Conservation (phyloP, 2,329 filamentous ascomycete species). For the Clonostachys chloroleuca region DNA sequence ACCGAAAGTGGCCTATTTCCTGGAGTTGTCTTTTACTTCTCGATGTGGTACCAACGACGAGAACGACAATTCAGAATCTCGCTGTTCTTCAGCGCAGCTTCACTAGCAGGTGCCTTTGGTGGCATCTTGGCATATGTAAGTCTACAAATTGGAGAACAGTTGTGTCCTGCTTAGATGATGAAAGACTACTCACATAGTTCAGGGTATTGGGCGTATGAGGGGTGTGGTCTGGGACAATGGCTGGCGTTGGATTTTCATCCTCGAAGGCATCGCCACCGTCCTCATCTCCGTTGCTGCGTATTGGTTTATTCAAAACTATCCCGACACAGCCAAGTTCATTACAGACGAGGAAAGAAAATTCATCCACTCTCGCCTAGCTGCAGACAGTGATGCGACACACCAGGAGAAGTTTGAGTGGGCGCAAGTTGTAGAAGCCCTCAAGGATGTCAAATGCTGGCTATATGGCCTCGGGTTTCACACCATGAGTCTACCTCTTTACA, state of each 20-base stretch:
- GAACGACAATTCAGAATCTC: slow-evolving; percentile 52
- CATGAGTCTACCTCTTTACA: slow-evolving; percentile 55
- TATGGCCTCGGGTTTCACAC: slow-evolving; percentile 71
- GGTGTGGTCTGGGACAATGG: slow-evolving; percentile 48
- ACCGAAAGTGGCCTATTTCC: slow-evolving; percentile 56
- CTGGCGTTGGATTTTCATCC: slow-evolving; percentile 58
- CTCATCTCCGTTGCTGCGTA: slow-evolving; percentile 43
- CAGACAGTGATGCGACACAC: slow-evolving; percentile 65
- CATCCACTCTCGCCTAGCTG: slow-evolving; percentile 65
- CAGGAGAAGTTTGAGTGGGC: slow-evolving; percentile 66
- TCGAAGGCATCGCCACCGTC: slow-evolving; percentile 54
- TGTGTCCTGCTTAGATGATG: slow-evolving; percentile 35
- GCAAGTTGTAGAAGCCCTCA: slow-evolving; percentile 58
- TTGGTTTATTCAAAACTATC: slow-evolving; percentile 65
- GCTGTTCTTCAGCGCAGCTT: slow-evolving; percentile 50
- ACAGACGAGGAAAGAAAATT: slow-evolving; percentile 55
- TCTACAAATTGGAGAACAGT: slow-evolving; percentile 56
- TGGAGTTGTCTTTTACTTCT: slow-evolving; percentile 44
- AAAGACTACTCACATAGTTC: not conserved
- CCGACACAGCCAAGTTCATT: slow-evolving; percentile 53
- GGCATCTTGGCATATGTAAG: slow-evolving; percentile 49
- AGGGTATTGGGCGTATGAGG: slow-evolving; percentile 50
- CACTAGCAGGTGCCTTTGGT: slow-evolving; percentile 51
- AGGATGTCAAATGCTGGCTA: slow-evolving; percentile 67
- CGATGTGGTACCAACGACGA: slow-evolving; percentile 50